Percentiles rank a stretch among this genome's conserved stretches.
phyloP scores from a whole-genome alignment of 805 yeast genomes.

The Candida verbasci region DNA sequence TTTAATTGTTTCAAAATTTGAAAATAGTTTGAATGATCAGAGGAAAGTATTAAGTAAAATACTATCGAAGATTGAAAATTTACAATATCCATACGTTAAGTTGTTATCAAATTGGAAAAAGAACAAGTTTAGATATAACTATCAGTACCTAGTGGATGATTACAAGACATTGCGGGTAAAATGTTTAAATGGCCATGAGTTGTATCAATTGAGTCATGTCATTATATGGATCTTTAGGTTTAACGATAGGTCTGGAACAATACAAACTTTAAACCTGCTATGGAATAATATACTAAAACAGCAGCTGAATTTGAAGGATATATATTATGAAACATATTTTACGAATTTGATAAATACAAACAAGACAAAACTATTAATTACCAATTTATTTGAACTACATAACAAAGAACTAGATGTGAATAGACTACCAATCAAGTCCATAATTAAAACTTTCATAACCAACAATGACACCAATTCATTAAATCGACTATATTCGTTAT shows the following conservation, averaged over 20 bases:
- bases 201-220: background rate
- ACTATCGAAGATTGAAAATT: background rate
- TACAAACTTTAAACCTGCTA: background rate
- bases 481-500: background rate
- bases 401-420: background rate
- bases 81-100: background rate
- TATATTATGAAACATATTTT: conserved; percentile 1
- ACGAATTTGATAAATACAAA: background rate
- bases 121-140: background rate
- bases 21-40: background rate
- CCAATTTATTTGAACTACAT: background rate
- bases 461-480: background rate
- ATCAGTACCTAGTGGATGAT: background rate
- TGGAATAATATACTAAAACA: background rate
- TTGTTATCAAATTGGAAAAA: conserved; percentile 1
- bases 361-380: background rate
- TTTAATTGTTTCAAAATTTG: background rate
- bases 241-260: background rate
- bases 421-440: background rate
- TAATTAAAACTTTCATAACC: background rate
- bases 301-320: background rate
- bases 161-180: background rate
- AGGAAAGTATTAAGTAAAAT: background rate
- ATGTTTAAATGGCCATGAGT: background rate
- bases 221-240: background rate